Evolutionary conservation across 1,284 basidiomycete species (phyloP).

Genomic region (Pholiota adiposa): DNA sequence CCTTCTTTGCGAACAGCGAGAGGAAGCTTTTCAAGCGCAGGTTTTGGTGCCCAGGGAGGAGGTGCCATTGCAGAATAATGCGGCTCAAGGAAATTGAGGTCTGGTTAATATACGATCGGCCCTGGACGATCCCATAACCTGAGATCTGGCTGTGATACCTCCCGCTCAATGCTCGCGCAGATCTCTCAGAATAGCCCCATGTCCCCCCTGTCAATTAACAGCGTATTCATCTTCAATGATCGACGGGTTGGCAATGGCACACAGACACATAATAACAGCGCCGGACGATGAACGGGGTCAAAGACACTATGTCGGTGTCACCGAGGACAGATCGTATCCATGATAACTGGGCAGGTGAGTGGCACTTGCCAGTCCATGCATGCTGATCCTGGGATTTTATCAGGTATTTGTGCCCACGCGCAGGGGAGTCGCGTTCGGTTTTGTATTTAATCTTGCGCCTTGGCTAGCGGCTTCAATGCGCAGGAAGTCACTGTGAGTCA

Average conservation of each 20-base stretch:
- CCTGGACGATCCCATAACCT: too few species aligned
- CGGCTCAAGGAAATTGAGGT: slow-evolving; percentile 1
- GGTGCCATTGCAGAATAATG: slow-evolving; percentile 19
- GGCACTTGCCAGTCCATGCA: background rate
- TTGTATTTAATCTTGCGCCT: background rate
- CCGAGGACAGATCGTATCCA: background rate
- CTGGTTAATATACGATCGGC: too few species aligned
- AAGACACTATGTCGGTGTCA: too few species aligned
- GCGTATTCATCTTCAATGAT: too few species aligned
- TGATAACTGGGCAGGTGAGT: background rate
- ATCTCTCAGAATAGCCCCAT: background rate
- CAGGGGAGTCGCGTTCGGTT: background rate
- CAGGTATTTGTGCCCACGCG: background rate
- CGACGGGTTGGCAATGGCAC: background rate
- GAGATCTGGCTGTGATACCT: too few species aligned
- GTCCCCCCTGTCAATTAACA: too few species aligned
- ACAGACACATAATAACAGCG: background rate
- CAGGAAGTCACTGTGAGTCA: background rate
- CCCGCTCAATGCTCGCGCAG: background rate
- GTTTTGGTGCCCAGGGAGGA: slow-evolving; percentile 31
- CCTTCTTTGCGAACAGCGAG: slow-evolving; percentile 38
- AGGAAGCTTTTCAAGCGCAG: slow-evolving; percentile 37
- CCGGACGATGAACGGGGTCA: background rate
- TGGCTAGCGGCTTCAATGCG: background rate
- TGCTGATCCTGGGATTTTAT: background rate